phyloP scores from a whole-genome alignment of 306 rosid genomes.

The Myrica gale region DNA sequence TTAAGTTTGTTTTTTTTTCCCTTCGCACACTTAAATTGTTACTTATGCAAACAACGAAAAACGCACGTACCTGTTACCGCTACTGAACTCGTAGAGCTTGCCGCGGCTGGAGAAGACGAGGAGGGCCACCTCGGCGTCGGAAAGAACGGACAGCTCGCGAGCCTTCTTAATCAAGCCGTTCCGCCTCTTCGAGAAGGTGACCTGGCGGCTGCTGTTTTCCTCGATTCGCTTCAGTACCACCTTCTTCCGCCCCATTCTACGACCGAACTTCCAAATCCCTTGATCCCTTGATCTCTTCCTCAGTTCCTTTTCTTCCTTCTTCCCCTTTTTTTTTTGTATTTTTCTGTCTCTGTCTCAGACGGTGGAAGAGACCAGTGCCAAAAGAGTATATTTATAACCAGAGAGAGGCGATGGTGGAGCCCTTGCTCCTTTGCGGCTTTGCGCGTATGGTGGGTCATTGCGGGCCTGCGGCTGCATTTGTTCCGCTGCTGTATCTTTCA shows the following conservation, averaged over 20 bases:
- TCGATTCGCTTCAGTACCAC: constrained; percentile 91
- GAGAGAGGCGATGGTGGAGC: too few relatives aligned
- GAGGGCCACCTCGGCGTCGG: constrained; percentile 90
- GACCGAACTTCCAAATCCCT: background rate
- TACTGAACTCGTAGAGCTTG: constrained; percentile 80
- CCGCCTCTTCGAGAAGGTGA: constrained; percentile 85
- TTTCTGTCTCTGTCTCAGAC: background rate
- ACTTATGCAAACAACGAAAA: background rate
- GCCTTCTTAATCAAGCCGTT: constrained; percentile 90
- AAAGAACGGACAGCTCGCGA: constrained; percentile 84
- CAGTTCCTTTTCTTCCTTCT: background rate
- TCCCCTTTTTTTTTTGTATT: too few relatives aligned
- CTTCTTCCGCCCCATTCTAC: constrained; percentile 70
- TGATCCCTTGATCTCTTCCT: background rate
- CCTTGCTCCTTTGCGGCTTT: too few relatives aligned
- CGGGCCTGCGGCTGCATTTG: too few relatives aligned
- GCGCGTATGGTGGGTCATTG: too few relatives aligned
- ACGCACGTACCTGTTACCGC: constrained; percentile 22
- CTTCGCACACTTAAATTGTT: too few relatives aligned
- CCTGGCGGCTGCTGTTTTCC: constrained; percentile 89
- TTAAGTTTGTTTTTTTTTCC: too few relatives aligned
- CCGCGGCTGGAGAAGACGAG: constrained; percentile 87
- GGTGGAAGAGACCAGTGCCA: too few relatives aligned
- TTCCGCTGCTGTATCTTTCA: too few relatives aligned
- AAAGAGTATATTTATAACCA: too few relatives aligned